Percentiles rank a stretch among this genome's conserved stretches.
These are phyloP conservation scores for Fusarium sp. DNA, from an alignment of 2,329 filamentous ascomycete genomes.

Conservation along the genomic window DNA sequence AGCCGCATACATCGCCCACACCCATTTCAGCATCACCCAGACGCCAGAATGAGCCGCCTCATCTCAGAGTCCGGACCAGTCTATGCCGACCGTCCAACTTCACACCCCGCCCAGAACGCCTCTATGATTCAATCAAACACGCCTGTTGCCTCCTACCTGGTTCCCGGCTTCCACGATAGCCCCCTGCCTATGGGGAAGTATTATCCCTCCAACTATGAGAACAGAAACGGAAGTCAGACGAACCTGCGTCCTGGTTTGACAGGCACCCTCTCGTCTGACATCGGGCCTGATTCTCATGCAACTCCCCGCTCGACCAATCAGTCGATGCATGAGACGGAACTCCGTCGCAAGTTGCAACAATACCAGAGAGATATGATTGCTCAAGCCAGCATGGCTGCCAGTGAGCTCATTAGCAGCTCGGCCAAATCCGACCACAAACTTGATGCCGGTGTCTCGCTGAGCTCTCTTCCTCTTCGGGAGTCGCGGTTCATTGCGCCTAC, in stretches of 20 bases:
- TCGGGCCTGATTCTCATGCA: slow-evolving; percentile 52
- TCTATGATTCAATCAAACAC: slow-evolving; percentile 49
- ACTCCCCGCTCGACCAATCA: slow-evolving; percentile 31
- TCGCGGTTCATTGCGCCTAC: slow-evolving; percentile 53
- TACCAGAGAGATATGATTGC: slow-evolving; percentile 72
- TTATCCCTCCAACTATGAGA: slow-evolving; percentile 71
- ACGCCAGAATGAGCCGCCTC: slow-evolving; percentile 53
- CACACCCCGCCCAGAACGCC: slow-evolving; percentile 40
- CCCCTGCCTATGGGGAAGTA: slow-evolving; percentile 70
- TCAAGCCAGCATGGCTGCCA: slow-evolving; percentile 65
- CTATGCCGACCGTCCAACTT: slow-evolving; percentile 43
- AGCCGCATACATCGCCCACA: slow-evolving; percentile 61
- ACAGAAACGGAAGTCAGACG: slow-evolving; percentile 45
- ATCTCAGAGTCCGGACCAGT: slow-evolving; percentile 47
- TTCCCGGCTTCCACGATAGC: slow-evolving; percentile 60
- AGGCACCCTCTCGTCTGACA: slow-evolving; percentile 45
- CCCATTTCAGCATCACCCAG: slow-evolving; percentile 58
- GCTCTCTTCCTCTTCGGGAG: slow-evolving; percentile 51
- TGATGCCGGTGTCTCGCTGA: slow-evolving; percentile 48
- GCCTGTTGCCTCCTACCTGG: slow-evolving; percentile 63
- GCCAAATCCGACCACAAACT: slow-evolving; percentile 40
- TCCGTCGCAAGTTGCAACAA: slow-evolving; percentile 64
- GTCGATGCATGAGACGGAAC: slow-evolving; percentile 53
- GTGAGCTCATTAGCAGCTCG: slow-evolving; percentile 53
- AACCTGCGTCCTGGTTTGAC: slow-evolving; percentile 40